Evolutionary conservation across 768 basidiomycete genomes (phyloP).

Genomic region (Boletus subparvulus): DNA sequence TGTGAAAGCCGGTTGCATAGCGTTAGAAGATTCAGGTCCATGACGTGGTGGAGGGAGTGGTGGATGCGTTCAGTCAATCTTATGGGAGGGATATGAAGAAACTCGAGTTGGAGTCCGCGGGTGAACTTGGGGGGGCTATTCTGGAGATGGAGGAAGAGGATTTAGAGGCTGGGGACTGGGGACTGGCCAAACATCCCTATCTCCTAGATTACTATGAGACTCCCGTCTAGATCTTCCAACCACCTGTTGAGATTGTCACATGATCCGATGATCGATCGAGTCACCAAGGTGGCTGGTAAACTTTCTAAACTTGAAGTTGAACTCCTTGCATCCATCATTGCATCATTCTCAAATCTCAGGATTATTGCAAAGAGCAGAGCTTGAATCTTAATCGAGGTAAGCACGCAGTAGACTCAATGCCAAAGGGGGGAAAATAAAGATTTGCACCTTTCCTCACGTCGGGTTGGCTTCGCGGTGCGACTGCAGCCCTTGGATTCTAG

Average conservation of each 20-base stretch:
- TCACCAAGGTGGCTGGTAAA: no score
- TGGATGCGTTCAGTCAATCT: slow-evolving; percentile 45
- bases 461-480: no score
- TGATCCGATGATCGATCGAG: no score
- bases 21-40: slow-evolving; percentile 42
- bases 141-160: slow-evolving; percentile 47
- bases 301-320: no score
- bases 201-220: not conserved
- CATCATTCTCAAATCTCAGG: no score
- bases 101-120: slow-evolving; percentile 43
- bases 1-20: slow-evolving; percentile 75
- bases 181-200: slow-evolving; percentile 36
- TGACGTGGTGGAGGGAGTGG: slow-evolving; percentile 52
- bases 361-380: not conserved
- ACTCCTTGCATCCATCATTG: no score
- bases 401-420: no score
- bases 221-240: no score
- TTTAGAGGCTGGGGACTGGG: slow-evolving; percentile 38
- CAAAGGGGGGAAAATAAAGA: no score
- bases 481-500: not conserved
- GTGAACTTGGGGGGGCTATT: slow-evolving; percentile 50
- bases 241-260: no score
- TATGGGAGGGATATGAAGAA: slow-evolving; percentile 53
- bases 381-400: not conserved
- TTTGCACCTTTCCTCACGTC: not conserved